A percentile compares a stretch with the other conserved stretches of the same genome.
Evolutionary conservation across 768 basidiomycete genomes (phyloP).

Genomic region (Cyclocybe cylindracea): DNA sequence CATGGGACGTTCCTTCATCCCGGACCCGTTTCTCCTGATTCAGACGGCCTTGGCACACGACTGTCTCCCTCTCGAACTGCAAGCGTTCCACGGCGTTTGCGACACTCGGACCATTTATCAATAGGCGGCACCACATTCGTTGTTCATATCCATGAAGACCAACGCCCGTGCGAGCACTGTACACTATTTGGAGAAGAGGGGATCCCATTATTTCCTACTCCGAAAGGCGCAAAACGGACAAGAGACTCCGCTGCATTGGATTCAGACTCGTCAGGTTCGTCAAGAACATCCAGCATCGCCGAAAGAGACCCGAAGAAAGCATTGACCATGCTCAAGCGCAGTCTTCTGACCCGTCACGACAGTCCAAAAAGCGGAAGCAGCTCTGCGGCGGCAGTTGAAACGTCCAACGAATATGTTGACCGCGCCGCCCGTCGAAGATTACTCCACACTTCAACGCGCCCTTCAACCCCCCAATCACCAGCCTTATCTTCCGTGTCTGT

Average conservation of each 20-base stretch:
- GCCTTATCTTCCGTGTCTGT: slow-evolving; percentile 15
- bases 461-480: slow-evolving; percentile 54
- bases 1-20: slow-evolving; percentile 73
- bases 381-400: slow-evolving; percentile 10
- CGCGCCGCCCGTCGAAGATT: slow-evolving; percentile 72
- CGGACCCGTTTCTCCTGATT: slow-evolving; percentile 24
- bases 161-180: slow-evolving; percentile 65
- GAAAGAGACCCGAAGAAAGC: slow-evolving; percentile 61
- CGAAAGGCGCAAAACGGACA: slow-evolving; percentile 27
- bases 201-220: slow-evolving; percentile 56
- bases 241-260: slow-evolving; percentile 27
- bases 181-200: slow-evolving; percentile 50
- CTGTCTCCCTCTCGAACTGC: slow-evolving; percentile 67
- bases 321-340: slow-evolving; percentile 65
- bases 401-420: slow-evolving; percentile 50
- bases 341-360: slow-evolving; percentile 55
- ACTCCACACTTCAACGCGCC: slow-evolving; percentile 49
- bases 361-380: slow-evolving; percentile 9
- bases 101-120: slow-evolving; percentile 64
- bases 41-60: slow-evolving; percentile 38
- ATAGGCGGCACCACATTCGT: slow-evolving; percentile 73
- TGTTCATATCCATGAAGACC: slow-evolving; percentile 67
- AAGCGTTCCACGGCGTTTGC: slow-evolving; percentile 64
- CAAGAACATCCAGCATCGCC: slow-evolving; percentile 12
- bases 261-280: slow-evolving; percentile 19